Evolutionary conservation across 2,329 filamentous ascomycete genomes (phyloP), one percentile per base, ranked within the genome.

Genomic region (Neocatenulostroma microsporum): DNA sequence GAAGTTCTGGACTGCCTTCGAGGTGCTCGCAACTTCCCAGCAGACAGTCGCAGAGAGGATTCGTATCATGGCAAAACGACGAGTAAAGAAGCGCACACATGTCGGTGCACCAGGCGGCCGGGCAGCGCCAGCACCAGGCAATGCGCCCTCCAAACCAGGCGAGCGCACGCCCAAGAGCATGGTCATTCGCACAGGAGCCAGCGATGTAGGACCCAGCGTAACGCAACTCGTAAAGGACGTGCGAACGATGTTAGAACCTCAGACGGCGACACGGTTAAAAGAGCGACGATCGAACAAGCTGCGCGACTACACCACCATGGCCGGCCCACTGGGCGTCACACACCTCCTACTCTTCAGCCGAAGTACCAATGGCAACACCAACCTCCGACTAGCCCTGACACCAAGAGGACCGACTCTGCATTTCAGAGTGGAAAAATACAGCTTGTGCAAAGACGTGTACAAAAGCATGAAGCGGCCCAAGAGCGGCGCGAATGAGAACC

Each of bases 111-210:
- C 69, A 11, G 34, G 34, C 17, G 14, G 34, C 44, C 76, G 76
- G 50, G 73, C 74, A 51, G 72, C 51, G 53, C 69, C 53, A 51
- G 66, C 46, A 47, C 69, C 54, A 37, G 57, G 57, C 34, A 72
- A 73, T 46, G 67, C 71, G 28, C 72, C 76, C 39, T 37, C 41
- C 9, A 73, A 76, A 40, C 74, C 78, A 17, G 71, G 68, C 41
- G 70, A 74, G 36, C 77, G 79, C 47, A 73, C 79, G 34, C 91
- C 91, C 21, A 95, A 95, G 72, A 93, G 83, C 60, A 95, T 98
- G 89, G 89, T 98, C 40, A 94, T 98, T 62, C 84, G 91, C 50
- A 88, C 95, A 54, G 91, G 91, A 53, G 89, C 88, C 51, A 84
- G 87, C 54, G 85, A 95, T 58, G 86, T 98, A 35, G 91, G 91